Evolutionary conservation across 2,329 filamentous ascomycete species (phyloP).

Genomic region (Ophiostoma sp.): DNA sequence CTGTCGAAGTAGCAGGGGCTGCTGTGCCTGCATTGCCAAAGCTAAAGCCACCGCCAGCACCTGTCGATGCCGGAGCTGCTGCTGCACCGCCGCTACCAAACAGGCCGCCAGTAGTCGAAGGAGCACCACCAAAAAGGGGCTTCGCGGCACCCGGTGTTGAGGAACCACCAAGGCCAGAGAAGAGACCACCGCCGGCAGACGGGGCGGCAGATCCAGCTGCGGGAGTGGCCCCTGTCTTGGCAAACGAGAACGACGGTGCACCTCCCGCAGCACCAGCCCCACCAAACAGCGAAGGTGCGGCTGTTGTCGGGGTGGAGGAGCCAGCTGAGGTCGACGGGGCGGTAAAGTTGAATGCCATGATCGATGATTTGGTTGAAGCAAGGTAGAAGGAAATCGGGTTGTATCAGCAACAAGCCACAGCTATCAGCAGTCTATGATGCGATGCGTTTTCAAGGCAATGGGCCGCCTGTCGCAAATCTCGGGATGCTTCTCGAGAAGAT

Average conservation of each 20-base stretch:
- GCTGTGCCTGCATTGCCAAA: conserved; percentile 13
- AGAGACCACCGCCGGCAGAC: conserved; percentile 18
- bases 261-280: not conserved
- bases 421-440: too few species aligned
- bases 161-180: not conserved
- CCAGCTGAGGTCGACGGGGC: conserved; percentile 34
- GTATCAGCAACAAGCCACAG: not conserved
- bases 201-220: conserved; percentile 25
- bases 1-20: conserved; percentile 2
- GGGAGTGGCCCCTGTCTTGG: conserved; percentile 30
- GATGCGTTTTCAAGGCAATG: not conserved
- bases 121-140: not conserved
- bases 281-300: conserved; percentile 32
- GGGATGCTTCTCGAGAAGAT: not conserved
- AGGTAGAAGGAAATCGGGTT: not conserved
- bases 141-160: conserved; percentile 4
- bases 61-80: not conserved
- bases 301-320: conserved; percentile 36
- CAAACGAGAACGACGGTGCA: conserved; percentile 32
- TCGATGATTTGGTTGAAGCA: conserved; percentile 1
- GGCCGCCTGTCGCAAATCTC: not conserved
- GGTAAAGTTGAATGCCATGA: conserved; percentile 31
- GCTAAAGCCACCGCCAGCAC: conserved; percentile 15
- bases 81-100: conserved; percentile 6
- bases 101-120: not conserved